Conservation (phyloP, 768 basidiomycete species). For the Psilocybe tampanensis region DNA sequence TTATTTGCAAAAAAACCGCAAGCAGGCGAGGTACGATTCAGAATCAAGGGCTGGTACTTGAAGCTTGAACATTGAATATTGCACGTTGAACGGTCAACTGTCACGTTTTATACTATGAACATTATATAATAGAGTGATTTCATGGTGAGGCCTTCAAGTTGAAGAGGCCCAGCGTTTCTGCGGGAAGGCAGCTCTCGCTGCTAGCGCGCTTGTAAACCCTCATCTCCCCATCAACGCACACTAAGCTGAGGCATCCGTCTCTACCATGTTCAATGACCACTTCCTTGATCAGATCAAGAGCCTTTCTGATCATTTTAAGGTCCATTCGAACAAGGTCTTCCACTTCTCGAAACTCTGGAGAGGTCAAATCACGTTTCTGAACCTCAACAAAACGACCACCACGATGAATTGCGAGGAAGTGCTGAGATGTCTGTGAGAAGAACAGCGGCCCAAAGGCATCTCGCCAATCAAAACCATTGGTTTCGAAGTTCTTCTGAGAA, state of each 20-base stretch:
- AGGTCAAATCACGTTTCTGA: conserved; percentile 47
- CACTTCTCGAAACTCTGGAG: conserved; percentile 34
- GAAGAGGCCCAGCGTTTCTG: conserved; percentile 41
- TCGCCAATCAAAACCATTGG: conserved; percentile 49
- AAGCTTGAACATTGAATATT: too few species aligned
- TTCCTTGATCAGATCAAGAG: conserved; percentile 46
- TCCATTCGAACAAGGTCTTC: conserved; percentile 33
- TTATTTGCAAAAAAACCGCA: too few species aligned
- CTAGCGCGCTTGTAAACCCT: conserved; percentile 51
- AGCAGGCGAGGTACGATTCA: too few species aligned
- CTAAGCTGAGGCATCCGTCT: conserved; percentile 55
- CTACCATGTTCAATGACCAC: conserved; percentile 54
- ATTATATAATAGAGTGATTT: too few species aligned
- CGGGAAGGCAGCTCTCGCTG: conserved; percentile 45
- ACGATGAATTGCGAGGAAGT: conserved; percentile 60
- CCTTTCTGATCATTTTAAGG: conserved; percentile 39
- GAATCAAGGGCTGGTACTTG: too few species aligned
- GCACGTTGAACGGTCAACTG: conserved; percentile 21
- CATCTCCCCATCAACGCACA: conserved; percentile 49
- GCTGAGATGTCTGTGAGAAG: conserved; percentile 66
- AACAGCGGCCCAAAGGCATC: conserved; percentile 68
- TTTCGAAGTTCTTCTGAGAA: conserved; percentile 28
- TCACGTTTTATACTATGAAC: too few species aligned
- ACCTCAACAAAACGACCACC: conserved; percentile 54
- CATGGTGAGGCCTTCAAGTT: conserved; percentile 31